Conservation (phyloP, 352 stramenopile species). For the Phytophthora vignae region DNA sequence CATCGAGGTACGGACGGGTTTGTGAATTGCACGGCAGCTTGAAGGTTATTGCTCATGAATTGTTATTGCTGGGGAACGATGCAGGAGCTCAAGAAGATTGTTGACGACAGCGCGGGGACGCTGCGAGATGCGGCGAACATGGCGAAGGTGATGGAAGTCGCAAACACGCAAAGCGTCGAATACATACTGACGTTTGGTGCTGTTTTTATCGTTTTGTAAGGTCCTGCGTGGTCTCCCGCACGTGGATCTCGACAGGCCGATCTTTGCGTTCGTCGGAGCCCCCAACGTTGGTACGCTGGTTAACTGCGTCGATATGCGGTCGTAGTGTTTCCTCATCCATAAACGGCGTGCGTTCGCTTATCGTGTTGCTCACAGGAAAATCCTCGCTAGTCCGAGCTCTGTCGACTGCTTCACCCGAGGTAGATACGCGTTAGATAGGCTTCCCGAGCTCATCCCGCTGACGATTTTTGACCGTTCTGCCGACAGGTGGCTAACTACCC, state of each 20-base stretch:
- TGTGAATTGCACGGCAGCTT: background rate
- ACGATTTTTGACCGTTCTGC: constrained; percentile 8
- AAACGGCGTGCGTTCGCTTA: background rate
- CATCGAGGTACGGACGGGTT: constrained; percentile 57
- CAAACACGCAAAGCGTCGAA: background rate
- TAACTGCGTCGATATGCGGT: background rate
- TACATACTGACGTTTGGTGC: background rate
- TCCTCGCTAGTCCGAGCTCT: constrained; percentile 83
- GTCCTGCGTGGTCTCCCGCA: constrained; percentile 76
- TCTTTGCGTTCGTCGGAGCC: constrained; percentile 87
- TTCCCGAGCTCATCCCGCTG: background rate
- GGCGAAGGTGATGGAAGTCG: constrained; percentile 50
- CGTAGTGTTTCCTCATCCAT: background rate
- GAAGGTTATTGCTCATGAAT: background rate
- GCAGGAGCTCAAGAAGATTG: constrained; percentile 56
- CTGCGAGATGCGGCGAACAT: constrained; percentile 65
- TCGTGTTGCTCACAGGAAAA: constrained; percentile 58
- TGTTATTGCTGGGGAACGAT: background rate
- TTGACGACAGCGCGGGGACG: constrained; percentile 49
- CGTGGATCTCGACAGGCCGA: constrained; percentile 81
- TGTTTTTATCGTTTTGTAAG: constrained; percentile 27
- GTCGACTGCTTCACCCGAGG: constrained; percentile 85
- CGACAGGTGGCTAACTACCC: constrained; percentile 86
- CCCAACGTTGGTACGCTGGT: constrained; percentile 80
- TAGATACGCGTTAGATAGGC: constrained; percentile 20